A percentile compares a stretch with the other conserved stretches of the same genome.
Conservation (phyloP, 1,139 yeast genomes). For the Saccharomyces hybrid region DNA sequence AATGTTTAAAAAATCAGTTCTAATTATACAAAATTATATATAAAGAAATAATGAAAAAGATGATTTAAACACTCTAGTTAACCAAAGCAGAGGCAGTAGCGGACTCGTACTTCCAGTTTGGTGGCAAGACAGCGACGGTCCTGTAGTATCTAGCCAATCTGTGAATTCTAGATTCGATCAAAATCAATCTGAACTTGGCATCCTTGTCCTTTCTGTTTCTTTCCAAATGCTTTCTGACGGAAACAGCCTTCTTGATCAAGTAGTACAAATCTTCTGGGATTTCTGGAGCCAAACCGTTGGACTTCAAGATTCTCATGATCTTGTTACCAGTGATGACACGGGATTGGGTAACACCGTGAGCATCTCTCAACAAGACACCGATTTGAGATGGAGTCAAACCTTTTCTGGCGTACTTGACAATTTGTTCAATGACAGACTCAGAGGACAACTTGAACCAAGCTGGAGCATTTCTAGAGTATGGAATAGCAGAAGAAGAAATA, state of each 20-base stretch:
- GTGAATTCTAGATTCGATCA: slow-evolving; percentile 99
- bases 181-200: slow-evolving; percentile 99
- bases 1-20: slow-evolving; percentile 1
- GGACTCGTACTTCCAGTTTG: slow-evolving; percentile 99
- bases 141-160: slow-evolving; percentile 99
- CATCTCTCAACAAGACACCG: slow-evolving; percentile 99
- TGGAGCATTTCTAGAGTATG: slow-evolving; percentile 98
- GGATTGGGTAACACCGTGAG: slow-evolving; percentile 99
- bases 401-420: slow-evolving; percentile 99
- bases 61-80: slow-evolving; percentile 49
- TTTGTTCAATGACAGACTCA: slow-evolving; percentile 95
- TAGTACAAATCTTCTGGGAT: slow-evolving; percentile 99
- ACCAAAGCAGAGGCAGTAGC: slow-evolving; percentile 99
- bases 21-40: not conserved
- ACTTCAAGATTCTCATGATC: slow-evolving; percentile 97
- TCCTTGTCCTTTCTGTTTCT: slow-evolving; percentile 99
- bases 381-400: slow-evolving; percentile 99
- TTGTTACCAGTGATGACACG: slow-evolving; percentile 99
- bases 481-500: slow-evolving; percentile 97
- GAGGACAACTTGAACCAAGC: slow-evolving; percentile 98
- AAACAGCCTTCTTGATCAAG: slow-evolving; percentile 98
- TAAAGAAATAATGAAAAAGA: not conserved
- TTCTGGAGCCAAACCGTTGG: slow-evolving; percentile 99
- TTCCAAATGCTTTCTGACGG: slow-evolving; percentile 99
- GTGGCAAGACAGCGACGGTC: slow-evolving; percentile 97